Percentiles rank a stretch among this genome's conserved stretches.
phyloP scores from a whole-genome alignment of 2,329 filamentous ascomycete species.

The Fusarium stilboides region DNA sequence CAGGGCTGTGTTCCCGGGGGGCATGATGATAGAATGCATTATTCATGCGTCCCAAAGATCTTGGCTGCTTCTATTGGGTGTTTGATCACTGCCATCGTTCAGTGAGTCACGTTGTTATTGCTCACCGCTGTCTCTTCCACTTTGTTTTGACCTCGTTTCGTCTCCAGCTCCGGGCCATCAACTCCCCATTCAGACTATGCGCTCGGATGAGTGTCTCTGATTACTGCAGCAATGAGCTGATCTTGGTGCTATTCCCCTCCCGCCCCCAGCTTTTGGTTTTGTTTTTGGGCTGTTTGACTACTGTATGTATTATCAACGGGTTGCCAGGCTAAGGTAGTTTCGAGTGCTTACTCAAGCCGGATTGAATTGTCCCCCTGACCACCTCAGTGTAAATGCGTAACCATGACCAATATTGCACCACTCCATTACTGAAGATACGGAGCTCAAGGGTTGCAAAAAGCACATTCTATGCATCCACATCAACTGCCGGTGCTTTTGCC shows the following conservation, averaged over 20 bases:
- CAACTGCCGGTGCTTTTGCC: slow-evolving; percentile 41
- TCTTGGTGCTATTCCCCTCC: slow-evolving; percentile 24
- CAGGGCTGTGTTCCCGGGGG: slow-evolving; percentile 4
- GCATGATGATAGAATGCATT: slow-evolving; percentile 25
- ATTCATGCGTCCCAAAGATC: slow-evolving; percentile 18
- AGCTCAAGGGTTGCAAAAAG: slow-evolving; percentile 30
- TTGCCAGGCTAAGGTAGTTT: slow-evolving; percentile 13
- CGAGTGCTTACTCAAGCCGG: slow-evolving; percentile 21
- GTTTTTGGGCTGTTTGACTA: not conserved
- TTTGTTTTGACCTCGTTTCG: slow-evolving; percentile 11
- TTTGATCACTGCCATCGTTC: slow-evolving; percentile 17
- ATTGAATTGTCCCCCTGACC: slow-evolving; percentile 37
- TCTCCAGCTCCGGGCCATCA: slow-evolving; percentile 15
- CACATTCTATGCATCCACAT: slow-evolving; percentile 29
- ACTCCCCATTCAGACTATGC: slow-evolving; percentile 4
- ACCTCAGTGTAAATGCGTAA: slow-evolving; percentile 15
- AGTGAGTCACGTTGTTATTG: slow-evolving; percentile 32
- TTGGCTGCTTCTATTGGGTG: slow-evolving; percentile 12
- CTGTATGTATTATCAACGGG: slow-evolving; percentile 6
- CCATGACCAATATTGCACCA: slow-evolving; percentile 34
- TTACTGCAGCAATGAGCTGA: slow-evolving; percentile 44
- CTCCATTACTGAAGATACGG: slow-evolving; percentile 11
- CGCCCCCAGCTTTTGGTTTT: slow-evolving; percentile 26
- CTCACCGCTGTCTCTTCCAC: slow-evolving; percentile 35
- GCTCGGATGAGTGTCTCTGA: slow-evolving; percentile 24